Evolutionary conservation across 192 early-diverging fungal genomes (phyloP).

Genomic region (Hyaloraphidium curvatum): DNA sequence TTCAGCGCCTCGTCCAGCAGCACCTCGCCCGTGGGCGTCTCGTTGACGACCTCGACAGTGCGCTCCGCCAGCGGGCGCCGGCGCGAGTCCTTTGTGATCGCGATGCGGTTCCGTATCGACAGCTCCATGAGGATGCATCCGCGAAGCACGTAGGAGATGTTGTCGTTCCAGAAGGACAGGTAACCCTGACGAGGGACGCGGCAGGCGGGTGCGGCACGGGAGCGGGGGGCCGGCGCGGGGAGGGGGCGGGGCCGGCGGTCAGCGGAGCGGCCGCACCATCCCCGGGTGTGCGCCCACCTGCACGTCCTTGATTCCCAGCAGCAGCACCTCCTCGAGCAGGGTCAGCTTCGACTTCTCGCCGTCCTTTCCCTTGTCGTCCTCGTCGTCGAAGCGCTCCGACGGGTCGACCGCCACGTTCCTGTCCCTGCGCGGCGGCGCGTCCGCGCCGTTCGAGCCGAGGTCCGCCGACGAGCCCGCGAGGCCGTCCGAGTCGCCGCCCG

Average conservation of each 20-base stretch:
- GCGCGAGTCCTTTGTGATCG: slow-evolving; percentile 61
- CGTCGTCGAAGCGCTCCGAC: slow-evolving; percentile 11
- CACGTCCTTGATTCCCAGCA: slow-evolving; percentile 84
- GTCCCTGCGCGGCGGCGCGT: not conserved
- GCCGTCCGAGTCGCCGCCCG: slow-evolving; percentile 10
- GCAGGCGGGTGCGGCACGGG: not conserved
- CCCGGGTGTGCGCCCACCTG: slow-evolving; percentile 27
- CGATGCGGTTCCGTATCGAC: slow-evolving; percentile 75
- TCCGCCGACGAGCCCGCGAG: not conserved
- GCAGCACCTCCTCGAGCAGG: slow-evolving; percentile 87
- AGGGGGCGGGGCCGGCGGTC: not conserved
- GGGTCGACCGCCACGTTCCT: slow-evolving; percentile 4
- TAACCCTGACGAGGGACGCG: slow-evolving; percentile 46
- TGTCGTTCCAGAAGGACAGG: slow-evolving; percentile 98
- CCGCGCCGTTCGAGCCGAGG: not conserved
- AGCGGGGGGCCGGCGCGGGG: not conserved
- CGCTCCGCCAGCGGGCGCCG: slow-evolving; percentile 66
- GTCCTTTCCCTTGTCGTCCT: slow-evolving; percentile 15
- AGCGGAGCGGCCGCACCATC: not conserved
- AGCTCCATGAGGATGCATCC: slow-evolving; percentile 94
- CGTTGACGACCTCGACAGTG: slow-evolving; percentile 64
- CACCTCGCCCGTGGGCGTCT: slow-evolving; percentile 75
- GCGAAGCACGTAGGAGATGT: slow-evolving; percentile 86
- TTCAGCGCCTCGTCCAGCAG: slow-evolving; percentile 85
- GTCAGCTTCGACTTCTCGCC: slow-evolving; percentile 39